A percentile compares a stretch with the other conserved stretches of the same genome.
Conservation (phyloP, 108 stramenopile species). For the Nitzschia palea region DNA sequence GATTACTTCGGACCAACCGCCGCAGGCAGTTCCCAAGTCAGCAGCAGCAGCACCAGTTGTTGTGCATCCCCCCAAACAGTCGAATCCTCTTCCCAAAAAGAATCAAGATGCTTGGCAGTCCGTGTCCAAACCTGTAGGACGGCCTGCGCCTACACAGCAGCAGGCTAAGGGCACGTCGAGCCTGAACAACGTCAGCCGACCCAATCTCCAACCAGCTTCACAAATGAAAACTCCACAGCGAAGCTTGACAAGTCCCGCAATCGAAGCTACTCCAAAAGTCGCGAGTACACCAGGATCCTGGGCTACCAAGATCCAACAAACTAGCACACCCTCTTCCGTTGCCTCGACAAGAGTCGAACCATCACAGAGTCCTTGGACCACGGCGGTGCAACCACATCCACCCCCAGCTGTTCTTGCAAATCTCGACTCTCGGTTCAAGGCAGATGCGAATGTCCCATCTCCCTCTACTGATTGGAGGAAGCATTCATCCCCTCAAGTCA, state of each 20-base stretch:
- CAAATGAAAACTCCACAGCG: background rate
- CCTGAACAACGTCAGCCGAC: background rate
- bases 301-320: slow-evolving; percentile 12
- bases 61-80: background rate
- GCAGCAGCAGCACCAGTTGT: background rate
- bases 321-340: background rate
- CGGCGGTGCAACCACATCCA: background rate
- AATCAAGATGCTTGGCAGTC: slow-evolving; percentile 25
- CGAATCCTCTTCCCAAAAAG: slow-evolving; percentile 15
- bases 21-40: background rate
- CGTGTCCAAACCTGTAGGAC: background rate
- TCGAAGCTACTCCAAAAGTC: slow-evolving; percentile 7
- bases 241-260: background rate
- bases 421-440: background rate
- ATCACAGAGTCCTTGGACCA: slow-evolving; percentile 7
- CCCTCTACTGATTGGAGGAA: slow-evolving; percentile 44
- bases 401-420: background rate
- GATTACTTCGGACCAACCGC: background rate
- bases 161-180: background rate
- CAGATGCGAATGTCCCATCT: slow-evolving; percentile 3
- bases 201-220: background rate
- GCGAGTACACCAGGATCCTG: slow-evolving; percentile 22
- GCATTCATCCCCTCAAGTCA: slow-evolving; percentile 29
- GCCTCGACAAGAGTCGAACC: background rate
- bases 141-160: slow-evolving; percentile 2